These are phyloP conservation scores for Fusarium secorum DNA, from an alignment of 2,329 filamentous ascomycete genomes.

Conservation along the genomic window DNA sequence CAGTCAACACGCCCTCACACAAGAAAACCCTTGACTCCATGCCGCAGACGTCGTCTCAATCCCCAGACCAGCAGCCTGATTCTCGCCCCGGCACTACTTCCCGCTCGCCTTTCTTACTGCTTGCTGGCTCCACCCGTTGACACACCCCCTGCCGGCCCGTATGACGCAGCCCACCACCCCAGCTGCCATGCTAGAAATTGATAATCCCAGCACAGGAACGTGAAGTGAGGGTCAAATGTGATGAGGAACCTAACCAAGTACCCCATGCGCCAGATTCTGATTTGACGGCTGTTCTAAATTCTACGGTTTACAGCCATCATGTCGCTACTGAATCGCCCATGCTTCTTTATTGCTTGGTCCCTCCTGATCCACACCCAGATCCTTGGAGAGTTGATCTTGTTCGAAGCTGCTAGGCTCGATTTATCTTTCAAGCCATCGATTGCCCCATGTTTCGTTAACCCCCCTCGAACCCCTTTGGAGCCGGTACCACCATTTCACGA, in stretches of 20 bases:
- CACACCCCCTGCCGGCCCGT: slow-evolving; percentile 46
- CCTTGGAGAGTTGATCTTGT: slow-evolving; percentile 49
- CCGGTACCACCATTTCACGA: slow-evolving; percentile 37
- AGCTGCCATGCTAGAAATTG: slow-evolving; percentile 39
- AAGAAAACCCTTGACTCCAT: slow-evolving; percentile 18
- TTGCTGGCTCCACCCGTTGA: slow-evolving; percentile 47
- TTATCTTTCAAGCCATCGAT: slow-evolving; percentile 49
- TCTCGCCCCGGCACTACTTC: slow-evolving; percentile 40
- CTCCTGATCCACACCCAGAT: slow-evolving; percentile 49
- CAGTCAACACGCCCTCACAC: slow-evolving; percentile 27
- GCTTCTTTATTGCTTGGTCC: slow-evolving; percentile 42
- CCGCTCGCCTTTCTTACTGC: slow-evolving; percentile 34
- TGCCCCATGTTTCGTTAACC: slow-evolving; percentile 46
- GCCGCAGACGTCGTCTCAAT: slow-evolving; percentile 21
- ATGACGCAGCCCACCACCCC: slow-evolving; percentile 45
- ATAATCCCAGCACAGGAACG: slow-evolving; percentile 37
- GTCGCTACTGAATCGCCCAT: slow-evolving; percentile 40
- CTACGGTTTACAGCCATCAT: slow-evolving; percentile 45
- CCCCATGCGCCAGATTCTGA: slow-evolving; percentile 29
- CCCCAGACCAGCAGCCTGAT: slow-evolving; percentile 33
- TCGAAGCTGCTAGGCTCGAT: slow-evolving; percentile 46
- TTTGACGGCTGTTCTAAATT: slow-evolving; percentile 45
- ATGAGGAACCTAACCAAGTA: slow-evolving; percentile 23
- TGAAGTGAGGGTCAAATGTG: slow-evolving; percentile 36
- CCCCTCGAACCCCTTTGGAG: slow-evolving; percentile 44